phyloP scores from a whole-genome alignment of 2,329 filamentous ascomycete genomes.

The Cucurbitaria berberidis region DNA sequence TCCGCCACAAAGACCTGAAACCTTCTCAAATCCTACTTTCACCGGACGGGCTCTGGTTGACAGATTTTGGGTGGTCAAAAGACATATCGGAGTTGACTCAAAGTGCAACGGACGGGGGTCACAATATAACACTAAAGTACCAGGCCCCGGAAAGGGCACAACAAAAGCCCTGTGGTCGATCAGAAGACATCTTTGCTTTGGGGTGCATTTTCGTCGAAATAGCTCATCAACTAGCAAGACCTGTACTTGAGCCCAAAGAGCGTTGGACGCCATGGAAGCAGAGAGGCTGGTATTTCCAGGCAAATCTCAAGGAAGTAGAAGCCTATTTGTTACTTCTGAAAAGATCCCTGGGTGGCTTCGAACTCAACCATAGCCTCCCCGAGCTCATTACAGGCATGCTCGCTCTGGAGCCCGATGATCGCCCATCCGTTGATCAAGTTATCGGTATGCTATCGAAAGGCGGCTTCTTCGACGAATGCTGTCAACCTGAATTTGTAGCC shows the following conservation, averaged over 20 bases:
- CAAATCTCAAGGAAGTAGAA: not conserved
- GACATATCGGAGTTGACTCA: conserved; percentile 23
- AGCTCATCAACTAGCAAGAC: conserved; percentile 2
- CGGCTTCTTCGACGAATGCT: no score
- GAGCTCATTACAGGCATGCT: not conserved
- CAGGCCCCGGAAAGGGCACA: conserved; percentile 28
- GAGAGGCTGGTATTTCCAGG: not conserved
- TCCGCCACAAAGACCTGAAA: conserved; percentile 35
- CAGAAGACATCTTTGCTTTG: conserved; percentile 32
- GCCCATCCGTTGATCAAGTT: not conserved
- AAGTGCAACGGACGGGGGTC: conserved; percentile 24
- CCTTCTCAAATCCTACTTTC: conserved; percentile 28
- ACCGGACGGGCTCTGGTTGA: conserved; percentile 19
- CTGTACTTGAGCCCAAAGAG: not conserved
- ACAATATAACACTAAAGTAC: conserved; percentile 32
- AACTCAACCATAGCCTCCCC: not conserved
- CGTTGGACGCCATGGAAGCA: not conserved
- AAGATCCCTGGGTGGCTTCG: no score
- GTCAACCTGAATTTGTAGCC: no score
- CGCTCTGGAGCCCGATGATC: not conserved
- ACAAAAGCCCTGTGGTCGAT: conserved; percentile 14
- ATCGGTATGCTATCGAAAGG: not conserved
- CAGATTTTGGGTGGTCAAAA: conserved; percentile 31
- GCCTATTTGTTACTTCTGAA: not conserved
- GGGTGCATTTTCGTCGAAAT: conserved; percentile 30